Evolutionary conservation across 2,329 filamentous ascomycete genomes (phyloP).

Genomic region (Ascosphaera apis): DNA sequence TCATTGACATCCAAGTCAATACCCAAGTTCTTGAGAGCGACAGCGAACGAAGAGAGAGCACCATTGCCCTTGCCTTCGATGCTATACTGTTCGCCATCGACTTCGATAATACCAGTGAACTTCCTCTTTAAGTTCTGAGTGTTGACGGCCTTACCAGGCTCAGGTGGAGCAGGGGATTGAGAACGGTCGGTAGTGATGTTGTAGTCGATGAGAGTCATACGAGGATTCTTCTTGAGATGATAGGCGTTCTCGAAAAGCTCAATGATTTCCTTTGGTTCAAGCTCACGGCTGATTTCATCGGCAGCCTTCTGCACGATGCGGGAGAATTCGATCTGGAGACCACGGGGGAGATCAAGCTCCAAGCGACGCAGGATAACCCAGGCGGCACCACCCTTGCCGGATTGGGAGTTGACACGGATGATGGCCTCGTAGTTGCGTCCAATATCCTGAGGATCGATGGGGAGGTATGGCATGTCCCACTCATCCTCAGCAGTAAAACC

Average conservation of each 20-base stretch:
- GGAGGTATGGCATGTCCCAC: conserved; percentile 81
- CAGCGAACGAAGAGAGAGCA: conserved; percentile 69
- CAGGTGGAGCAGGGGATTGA: conserved; percentile 44
- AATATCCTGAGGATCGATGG: conserved; percentile 79
- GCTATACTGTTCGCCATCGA: conserved; percentile 58
- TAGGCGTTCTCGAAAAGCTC: conserved; percentile 76
- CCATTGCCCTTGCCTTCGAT: conserved; percentile 69
- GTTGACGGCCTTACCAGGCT: conserved; percentile 47
- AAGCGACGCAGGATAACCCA: conserved; percentile 84
- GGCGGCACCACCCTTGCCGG: conserved; percentile 79
- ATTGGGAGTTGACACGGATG: conserved; percentile 93
- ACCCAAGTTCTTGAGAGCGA: conserved; percentile 54
- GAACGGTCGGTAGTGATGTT: conserved; percentile 70
- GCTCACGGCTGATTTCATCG: conserved; percentile 60
- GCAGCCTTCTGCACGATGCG: conserved; percentile 64
- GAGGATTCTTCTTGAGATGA: conserved; percentile 59
- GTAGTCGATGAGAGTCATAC: conserved; percentile 78
- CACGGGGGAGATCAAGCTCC: conserved; percentile 76
- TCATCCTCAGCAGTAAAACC: conserved; percentile 37
- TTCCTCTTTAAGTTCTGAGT: conserved; percentile 57
- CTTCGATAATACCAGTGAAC: conserved; percentile 64
- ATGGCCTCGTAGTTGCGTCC: conserved; percentile 94
- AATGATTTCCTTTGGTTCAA: conserved; percentile 63
- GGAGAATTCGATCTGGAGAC: conserved; percentile 77
- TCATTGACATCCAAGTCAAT: conserved; percentile 78